Conservation (phyloP, 495 filamentous ascomycete species). For the Daldinia decipiens region DNA sequence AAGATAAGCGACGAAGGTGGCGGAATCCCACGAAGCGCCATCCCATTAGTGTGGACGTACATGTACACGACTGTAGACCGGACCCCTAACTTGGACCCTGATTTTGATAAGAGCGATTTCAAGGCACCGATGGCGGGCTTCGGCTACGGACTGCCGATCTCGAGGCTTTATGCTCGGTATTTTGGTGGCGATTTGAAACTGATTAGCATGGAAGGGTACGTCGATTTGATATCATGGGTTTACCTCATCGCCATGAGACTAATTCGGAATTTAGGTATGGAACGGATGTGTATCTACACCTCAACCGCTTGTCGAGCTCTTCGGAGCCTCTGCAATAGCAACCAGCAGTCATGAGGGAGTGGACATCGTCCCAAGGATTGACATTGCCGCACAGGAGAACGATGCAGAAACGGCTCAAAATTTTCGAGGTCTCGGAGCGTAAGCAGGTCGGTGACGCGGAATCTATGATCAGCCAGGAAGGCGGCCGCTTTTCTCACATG, state of each 20-base stretch:
- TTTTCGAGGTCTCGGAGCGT: constrained; percentile 77
- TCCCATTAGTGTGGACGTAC: constrained; percentile 98
- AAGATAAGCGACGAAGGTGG: constrained; percentile 97
- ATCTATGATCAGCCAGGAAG: constrained; percentile 65
- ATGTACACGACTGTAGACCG: constrained; percentile 99
- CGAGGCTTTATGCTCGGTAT: constrained; percentile 92
- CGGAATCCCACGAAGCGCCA: constrained; percentile 88
- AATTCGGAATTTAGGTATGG: constrained; percentile 75
- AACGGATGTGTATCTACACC: constrained; percentile 97
- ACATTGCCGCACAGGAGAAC: constrained; percentile 70
- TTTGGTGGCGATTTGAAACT: constrained; percentile 97
- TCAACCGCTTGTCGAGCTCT: constrained; percentile 93
- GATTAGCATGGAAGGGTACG: constrained; percentile 99
- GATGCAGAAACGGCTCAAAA: constrained; percentile 68
- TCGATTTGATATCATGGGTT: constrained; percentile 21
- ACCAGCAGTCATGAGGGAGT: constrained; percentile 93
- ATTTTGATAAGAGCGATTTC: constrained; percentile 99
- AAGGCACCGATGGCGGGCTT: constrained; percentile 99
- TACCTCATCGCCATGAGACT: neutral
- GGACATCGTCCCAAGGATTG: constrained; percentile 84
- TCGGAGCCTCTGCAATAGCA: constrained; percentile 98
- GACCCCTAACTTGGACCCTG: constrained; percentile 92
- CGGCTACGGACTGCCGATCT: constrained; percentile 94
- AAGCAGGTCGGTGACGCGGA: constrained; percentile 89
- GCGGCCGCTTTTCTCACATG: constrained; percentile 23